Percentiles rank a stretch among this genome's conserved stretches.
Conservation (phyloP, 1,284 basidiomycete species). For the Athelia psychrophila region DNA sequence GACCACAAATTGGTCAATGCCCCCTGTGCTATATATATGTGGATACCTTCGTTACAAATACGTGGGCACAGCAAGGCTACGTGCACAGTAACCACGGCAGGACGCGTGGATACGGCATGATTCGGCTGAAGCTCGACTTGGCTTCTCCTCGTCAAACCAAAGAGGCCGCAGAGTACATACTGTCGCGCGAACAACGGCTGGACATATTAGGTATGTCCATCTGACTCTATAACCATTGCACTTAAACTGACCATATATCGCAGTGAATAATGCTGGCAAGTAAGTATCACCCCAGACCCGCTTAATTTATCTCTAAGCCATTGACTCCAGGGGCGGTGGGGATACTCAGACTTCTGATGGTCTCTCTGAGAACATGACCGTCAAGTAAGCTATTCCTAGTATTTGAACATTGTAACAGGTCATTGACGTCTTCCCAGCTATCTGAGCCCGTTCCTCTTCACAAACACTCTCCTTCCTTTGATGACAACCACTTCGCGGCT, state of each 20-base stretch:
- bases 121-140: conserved; percentile 46
- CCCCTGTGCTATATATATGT: too few relatives aligned
- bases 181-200: conserved; percentile 42
- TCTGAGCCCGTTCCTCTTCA: conserved; percentile 45
- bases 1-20: too few relatives aligned
- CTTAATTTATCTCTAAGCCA: too few relatives aligned
- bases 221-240: neutral
- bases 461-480: conserved; percentile 44
- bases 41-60: too few relatives aligned
- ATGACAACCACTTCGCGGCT: conserved; percentile 42
- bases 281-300: conserved; percentile 21
- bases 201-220: conserved; percentile 48
- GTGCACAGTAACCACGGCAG: too few relatives aligned
- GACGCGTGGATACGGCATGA: too few relatives aligned
- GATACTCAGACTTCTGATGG: neutral
- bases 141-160: conserved; percentile 38
- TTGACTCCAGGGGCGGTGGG: neutral
- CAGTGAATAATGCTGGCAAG: conserved; percentile 55
- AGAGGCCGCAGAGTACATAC: conserved; percentile 42
- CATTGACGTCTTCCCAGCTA: conserved; percentile 51
- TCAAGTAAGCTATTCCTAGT: conserved; percentile 34
- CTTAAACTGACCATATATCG: neutral
- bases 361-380: conserved; percentile 35
- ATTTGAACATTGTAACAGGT: too few relatives aligned
- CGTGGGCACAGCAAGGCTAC: too few relatives aligned